Evolutionary conservation across 1,139 yeast genomes (phyloP).

Genomic region (Hansenula lynferdii): DNA sequence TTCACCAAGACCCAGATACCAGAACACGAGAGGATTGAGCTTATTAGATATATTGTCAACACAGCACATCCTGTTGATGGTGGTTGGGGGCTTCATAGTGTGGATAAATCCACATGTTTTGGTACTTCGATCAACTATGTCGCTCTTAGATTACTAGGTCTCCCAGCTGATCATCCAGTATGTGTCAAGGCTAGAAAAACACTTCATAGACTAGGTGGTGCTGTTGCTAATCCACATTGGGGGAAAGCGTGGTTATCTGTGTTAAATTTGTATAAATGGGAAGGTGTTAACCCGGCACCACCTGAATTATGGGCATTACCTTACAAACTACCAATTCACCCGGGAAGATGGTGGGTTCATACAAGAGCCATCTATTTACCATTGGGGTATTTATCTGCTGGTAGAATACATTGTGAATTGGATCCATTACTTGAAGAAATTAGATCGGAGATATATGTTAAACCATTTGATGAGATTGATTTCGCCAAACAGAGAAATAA

Average conservation of each 20-base stretch:
- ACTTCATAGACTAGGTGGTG: slow-evolving; percentile 77
- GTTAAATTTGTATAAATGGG: slow-evolving; percentile 84
- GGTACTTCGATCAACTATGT: slow-evolving; percentile 92
- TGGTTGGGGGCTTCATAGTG: slow-evolving; percentile 97
- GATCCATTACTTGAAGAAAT: slow-evolving; percentile 61
- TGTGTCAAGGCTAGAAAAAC: slow-evolving; percentile 74
- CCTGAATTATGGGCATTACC: slow-evolving; percentile 94
- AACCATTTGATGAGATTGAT: slow-evolving; percentile 62
- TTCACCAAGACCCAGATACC: slow-evolving; percentile 67
- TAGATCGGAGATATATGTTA: slow-evolving; percentile 70
- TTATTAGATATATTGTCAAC: slow-evolving; percentile 80
- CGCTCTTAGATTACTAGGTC: slow-evolving; percentile 68
- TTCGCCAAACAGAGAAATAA: slow-evolving; percentile 70
- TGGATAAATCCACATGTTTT: slow-evolving; percentile 90
- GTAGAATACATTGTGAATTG: slow-evolving; percentile 49
- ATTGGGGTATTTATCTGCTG: slow-evolving; percentile 72
- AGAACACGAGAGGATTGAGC: slow-evolving; percentile 58
- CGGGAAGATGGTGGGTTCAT: slow-evolving; percentile 99
- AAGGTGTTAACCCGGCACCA: slow-evolving; percentile 97
- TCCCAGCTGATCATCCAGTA: slow-evolving; percentile 70
- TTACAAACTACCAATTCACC: slow-evolving; percentile 76
- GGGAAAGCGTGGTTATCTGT: slow-evolving; percentile 90
- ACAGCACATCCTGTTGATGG: slow-evolving; percentile 97
- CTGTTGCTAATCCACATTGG: slow-evolving; percentile 92
- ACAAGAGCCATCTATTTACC: slow-evolving; percentile 91